These are phyloP conservation scores for Tylopilus rubrobrunneus DNA, from an alignment of 768 basidiomycete species.

Conservation along the genomic window DNA sequence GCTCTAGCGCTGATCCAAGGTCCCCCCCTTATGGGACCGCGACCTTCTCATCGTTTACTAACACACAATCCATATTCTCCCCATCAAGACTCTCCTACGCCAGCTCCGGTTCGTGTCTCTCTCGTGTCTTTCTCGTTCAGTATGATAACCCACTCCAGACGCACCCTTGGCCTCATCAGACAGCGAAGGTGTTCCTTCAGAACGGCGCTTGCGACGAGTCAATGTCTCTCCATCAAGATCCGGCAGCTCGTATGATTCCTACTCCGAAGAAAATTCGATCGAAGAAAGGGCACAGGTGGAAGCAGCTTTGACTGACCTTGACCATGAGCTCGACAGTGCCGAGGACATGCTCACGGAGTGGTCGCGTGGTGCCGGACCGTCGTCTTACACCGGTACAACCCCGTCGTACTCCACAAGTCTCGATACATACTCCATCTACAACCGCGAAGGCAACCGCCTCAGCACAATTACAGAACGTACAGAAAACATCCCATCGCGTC, in stretches of 20 bases:
- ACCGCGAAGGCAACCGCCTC: slow-evolving; percentile 47
- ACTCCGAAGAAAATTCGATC: slow-evolving; percentile 53
- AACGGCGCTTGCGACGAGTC: slow-evolving; percentile 48
- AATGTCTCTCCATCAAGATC: slow-evolving; percentile 50
- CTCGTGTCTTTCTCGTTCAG: not conserved
- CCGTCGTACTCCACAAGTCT: slow-evolving; percentile 35
- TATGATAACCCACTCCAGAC: slow-evolving; percentile 30
- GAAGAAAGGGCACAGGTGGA: slow-evolving; percentile 57
- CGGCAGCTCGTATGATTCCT: slow-evolving; percentile 42
- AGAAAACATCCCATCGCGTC: slow-evolving; percentile 62
- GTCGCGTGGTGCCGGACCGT: slow-evolving; percentile 44
- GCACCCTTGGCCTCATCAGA: slow-evolving; percentile 47
- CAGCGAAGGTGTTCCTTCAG: slow-evolving; percentile 42
- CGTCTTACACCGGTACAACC: slow-evolving; percentile 31
- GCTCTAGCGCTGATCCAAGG: slow-evolving; percentile 43
- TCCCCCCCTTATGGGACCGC: slow-evolving; percentile 63
- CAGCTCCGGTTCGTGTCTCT: slow-evolving; percentile 44
- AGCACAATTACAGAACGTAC: slow-evolving; percentile 79
- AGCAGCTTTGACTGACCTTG: slow-evolving; percentile 59
- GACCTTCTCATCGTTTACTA: slow-evolving; percentile 50
- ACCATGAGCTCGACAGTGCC: slow-evolving; percentile 61
- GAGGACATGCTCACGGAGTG: slow-evolving; percentile 66
- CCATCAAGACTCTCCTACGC: slow-evolving; percentile 59
- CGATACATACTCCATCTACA: slow-evolving; percentile 35
- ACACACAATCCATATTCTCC: slow-evolving; percentile 52